Conservation (phyloP, 2,329 filamentous ascomycete genomes). For the Ophiosphaerella herpotricha region DNA sequence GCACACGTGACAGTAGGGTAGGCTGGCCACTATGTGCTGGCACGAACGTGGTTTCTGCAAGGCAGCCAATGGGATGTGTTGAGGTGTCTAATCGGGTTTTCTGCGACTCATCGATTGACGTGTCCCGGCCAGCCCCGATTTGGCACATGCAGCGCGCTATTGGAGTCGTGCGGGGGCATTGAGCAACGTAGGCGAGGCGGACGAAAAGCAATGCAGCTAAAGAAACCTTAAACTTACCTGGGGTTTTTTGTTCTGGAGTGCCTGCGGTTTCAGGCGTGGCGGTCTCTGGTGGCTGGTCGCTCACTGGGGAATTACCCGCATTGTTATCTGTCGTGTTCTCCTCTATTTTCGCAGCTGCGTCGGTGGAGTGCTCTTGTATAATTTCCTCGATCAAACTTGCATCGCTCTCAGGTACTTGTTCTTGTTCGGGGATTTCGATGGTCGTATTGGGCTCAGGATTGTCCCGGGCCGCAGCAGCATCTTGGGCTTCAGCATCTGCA, state of each 20-base stretch:
- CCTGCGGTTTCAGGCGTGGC: neutral
- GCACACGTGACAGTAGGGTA: constrained; percentile 35
- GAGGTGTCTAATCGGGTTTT: constrained; percentile 16
- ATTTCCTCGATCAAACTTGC: no score
- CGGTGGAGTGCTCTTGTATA: no score
- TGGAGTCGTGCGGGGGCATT: constrained; percentile 10
- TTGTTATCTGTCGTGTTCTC: neutral
- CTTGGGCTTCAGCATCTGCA: no score
- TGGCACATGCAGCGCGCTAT: constrained; percentile 16
- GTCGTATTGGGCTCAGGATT: no score
- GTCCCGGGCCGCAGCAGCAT: no score
- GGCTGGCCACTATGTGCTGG: constrained; percentile 19
- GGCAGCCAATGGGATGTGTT: constrained; percentile 14
- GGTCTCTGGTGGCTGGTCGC: constrained; percentile 1
- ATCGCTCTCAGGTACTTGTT: no score
- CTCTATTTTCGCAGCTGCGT: no score
- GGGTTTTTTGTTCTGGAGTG: constrained; percentile 1
- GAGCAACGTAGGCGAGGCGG: neutral
- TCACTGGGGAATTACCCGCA: neutral
- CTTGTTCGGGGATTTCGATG: no score
- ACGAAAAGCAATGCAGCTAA: neutral
- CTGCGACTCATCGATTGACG: constrained; percentile 11
- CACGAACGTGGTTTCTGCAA: constrained; percentile 15
- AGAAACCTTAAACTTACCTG: constrained; percentile 24
- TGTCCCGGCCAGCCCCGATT: constrained; percentile 16